phyloP scores from a whole-genome alignment of 176 grass and related monocot genomes.

The Pontederia paniculata region DNA sequence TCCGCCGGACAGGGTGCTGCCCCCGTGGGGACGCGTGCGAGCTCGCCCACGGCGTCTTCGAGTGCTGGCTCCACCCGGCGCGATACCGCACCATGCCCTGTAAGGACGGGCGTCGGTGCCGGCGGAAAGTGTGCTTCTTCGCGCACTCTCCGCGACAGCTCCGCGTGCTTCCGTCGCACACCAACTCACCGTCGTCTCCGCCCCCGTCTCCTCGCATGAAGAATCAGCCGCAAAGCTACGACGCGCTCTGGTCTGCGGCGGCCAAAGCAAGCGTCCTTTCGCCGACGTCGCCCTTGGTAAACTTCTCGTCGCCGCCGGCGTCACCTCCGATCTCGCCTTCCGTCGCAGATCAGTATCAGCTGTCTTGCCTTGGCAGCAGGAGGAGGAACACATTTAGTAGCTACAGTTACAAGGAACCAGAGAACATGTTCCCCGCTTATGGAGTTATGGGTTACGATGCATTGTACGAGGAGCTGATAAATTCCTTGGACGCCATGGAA shows the following conservation, averaged over 20 bases:
- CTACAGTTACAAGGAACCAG: background rate
- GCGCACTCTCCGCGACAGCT: background rate
- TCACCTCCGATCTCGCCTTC: background rate
- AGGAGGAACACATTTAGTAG: background rate
- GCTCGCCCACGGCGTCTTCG: slow-evolving; percentile 2
- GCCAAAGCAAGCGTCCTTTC: background rate
- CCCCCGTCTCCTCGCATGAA: background rate
- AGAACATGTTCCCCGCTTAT: background rate
- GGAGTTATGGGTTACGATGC: background rate
- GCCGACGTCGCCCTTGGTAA: background rate
- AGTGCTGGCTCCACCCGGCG: slow-evolving; percentile 8
- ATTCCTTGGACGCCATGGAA: slow-evolving; percentile 5
- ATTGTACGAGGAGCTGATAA: background rate
- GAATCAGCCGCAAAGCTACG: background rate
- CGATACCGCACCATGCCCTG: slow-evolving; percentile 9
- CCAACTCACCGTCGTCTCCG: background rate
- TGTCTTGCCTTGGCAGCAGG: background rate
- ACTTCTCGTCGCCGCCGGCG: background rate
- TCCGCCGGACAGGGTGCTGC: background rate
- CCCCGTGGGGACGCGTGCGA: slow-evolving; percentile 1
- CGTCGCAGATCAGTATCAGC: background rate
- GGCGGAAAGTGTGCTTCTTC: slow-evolving; percentile 3
- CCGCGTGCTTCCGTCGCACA: background rate
- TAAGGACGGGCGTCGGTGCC: slow-evolving; percentile 3
- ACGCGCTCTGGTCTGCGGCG: background rate